Conservation (phyloP, 2,329 filamentous ascomycete species). For the Botrytis deweyae region DNA sequence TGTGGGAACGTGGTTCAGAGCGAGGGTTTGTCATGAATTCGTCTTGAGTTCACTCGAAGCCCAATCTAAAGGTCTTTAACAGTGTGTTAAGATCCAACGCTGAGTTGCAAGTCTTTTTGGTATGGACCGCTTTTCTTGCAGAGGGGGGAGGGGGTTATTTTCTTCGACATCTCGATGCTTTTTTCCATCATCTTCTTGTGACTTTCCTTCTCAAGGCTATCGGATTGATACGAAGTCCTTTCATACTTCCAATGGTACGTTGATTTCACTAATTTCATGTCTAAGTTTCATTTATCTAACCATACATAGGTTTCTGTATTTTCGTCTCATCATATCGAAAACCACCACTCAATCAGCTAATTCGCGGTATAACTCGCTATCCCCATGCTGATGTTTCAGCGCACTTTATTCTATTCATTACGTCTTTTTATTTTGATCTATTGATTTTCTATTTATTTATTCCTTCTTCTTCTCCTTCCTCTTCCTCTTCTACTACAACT, state of each 20-base stretch:
- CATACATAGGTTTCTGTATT: background rate
- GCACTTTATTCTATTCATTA: background rate
- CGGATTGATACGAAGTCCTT: background rate
- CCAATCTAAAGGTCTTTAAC: background rate
- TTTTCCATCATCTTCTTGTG: background rate
- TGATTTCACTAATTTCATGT: too few relatives aligned
- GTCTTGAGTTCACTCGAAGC: background rate
- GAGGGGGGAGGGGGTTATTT: too few relatives aligned
- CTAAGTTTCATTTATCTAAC: background rate
- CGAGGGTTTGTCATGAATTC: background rate
- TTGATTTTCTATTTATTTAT: background rate
- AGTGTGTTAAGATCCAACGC: background rate
- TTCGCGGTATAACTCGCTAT: background rate
- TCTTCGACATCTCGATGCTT: too few relatives aligned
- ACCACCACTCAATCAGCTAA: background rate
- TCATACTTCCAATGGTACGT: background rate
- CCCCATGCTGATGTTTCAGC: background rate
- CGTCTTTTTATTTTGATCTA: background rate
- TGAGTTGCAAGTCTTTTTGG: background rate
- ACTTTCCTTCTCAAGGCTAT: background rate
- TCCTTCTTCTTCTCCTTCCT: background rate
- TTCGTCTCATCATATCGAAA: background rate
- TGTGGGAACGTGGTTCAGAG: conserved; percentile 12
- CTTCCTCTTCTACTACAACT: background rate
- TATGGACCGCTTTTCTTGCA: background rate